Base-by-base conservation (phyloP, 805 yeast genomes). In the Candida vartiovaarae region DNA sequence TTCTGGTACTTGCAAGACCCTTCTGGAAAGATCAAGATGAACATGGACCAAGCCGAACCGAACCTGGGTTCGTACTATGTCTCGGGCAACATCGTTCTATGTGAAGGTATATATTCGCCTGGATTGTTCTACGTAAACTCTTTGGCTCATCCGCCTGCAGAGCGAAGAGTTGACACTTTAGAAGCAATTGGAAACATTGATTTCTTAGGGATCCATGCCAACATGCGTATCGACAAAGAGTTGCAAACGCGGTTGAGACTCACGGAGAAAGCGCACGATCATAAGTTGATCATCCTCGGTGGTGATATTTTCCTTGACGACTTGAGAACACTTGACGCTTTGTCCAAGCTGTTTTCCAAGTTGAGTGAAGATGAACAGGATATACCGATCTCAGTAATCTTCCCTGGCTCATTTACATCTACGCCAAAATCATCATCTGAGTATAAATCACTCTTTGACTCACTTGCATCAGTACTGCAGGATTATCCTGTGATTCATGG, bases 81-180 rank as follows among this genome's bases (percentile, higher is more conserved):
- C 25, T 76, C 81, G 3, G 98, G 99, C 2, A 80, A 83, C 68
- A 79, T 83, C 53, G 77, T 87, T 0, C 64, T 91, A 2, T 82
- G 84, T 41, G 95, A 88, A 56, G 99, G 99, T 15, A 78, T 86
- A 15, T 87, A 88, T 58, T 80, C 82, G 3, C 75, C 78, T 15
- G 71, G 70, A 27, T 79, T 74, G 39, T 89, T 93, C 57, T 79
- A 82, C 51, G 95, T 84, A 1, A 73, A 84, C 28, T 74, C 83
- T 4, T 71, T 93, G 40, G 83, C 84, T 3, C 96, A 88, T 47
- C 98, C 99, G 3, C 89, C 93, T 0, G 82, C 88, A 3, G 99
- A 93, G 59, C 70, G 75, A 49, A 70, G 97, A 46, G 80, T 73
- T 7, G 62, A 57, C 0, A 72, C 95, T 1, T 56, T 80, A 44